Conservation (phyloP, 2,329 filamentous ascomycete species). For the Phialophora tarda region DNA sequence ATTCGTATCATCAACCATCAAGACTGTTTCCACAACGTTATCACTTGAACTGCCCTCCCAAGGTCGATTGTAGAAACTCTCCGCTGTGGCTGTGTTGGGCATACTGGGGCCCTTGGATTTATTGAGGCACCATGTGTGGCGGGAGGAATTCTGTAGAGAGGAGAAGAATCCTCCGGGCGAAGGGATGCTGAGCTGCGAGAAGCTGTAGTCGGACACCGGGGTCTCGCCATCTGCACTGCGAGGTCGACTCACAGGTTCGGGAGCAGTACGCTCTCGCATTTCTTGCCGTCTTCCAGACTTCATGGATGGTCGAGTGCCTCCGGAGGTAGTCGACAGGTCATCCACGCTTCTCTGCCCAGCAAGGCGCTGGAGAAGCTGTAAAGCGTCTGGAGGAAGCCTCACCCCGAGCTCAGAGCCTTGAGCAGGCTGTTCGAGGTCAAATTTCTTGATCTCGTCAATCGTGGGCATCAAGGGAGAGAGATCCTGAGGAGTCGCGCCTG, state of each 20-base stretch:
- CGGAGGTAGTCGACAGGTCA: constrained; percentile 48
- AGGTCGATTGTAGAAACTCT: constrained; percentile 86
- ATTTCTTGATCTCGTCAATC: constrained; percentile 33
- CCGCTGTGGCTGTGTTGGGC: constrained; percentile 87
- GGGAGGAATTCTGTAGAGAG: constrained; percentile 74
- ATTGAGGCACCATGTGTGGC: constrained; percentile 74
- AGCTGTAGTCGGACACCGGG: constrained; percentile 67
- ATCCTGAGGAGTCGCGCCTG: constrained; percentile 40
- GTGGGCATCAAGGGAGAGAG: constrained; percentile 37
- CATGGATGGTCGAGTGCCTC: constrained; percentile 27
- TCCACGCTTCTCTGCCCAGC: constrained; percentile 58
- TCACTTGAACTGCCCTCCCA: constrained; percentile 59
- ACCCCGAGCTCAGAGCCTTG: constrained; percentile 59
- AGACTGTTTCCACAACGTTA: constrained; percentile 68
- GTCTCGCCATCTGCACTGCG: constrained; percentile 53
- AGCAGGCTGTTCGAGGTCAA: constrained; percentile 20
- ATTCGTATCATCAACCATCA: constrained; percentile 62
- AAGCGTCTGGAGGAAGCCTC: constrained; percentile 76
- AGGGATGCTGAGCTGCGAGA: constrained; percentile 84
- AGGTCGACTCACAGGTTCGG: constrained; percentile 48
- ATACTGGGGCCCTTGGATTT: constrained; percentile 49
- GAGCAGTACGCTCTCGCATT: constrained; percentile 66
- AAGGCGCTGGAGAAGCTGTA: constrained; percentile 79
- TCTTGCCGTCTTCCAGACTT: constrained; percentile 46
- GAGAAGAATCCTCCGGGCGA: constrained; percentile 93